phyloP scores from a whole-genome alignment of 1,284 basidiomycete species.

The Rhodotorula sp. region DNA sequence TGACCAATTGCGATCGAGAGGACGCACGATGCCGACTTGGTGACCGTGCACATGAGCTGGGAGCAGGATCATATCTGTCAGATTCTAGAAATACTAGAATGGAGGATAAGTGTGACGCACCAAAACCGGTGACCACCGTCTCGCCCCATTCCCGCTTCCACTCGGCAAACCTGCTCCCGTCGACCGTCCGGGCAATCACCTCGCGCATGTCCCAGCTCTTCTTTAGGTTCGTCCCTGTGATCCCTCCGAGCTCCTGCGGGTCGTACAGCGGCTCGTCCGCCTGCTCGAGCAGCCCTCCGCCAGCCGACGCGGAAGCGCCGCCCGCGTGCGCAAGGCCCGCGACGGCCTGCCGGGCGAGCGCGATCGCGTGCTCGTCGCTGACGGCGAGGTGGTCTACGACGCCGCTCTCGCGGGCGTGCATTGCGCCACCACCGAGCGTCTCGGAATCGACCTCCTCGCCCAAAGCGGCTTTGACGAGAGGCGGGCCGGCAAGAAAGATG shows the following conservation, averaged over 20 bases:
- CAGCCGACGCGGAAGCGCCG: conserved; percentile 39
- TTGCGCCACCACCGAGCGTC: conserved; percentile 80
- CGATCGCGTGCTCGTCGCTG: conserved; percentile 84
- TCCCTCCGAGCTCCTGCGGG: conserved; percentile 78
- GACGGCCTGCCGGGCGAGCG: conserved; percentile 77
- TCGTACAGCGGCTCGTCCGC: conserved; percentile 78
- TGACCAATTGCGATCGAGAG: too few relatives aligned
- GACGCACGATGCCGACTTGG: conserved; percentile 44
- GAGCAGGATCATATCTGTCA: not conserved
- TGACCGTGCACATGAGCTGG: conserved; percentile 80
- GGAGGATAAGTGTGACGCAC: conserved; percentile 51
- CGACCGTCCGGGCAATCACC: conserved; percentile 85
- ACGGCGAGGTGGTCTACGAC: conserved; percentile 89
- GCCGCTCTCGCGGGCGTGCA: conserved; percentile 92
- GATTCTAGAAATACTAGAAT: not conserved
- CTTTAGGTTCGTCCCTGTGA: conserved; percentile 83
- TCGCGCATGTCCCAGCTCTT: conserved; percentile 92
- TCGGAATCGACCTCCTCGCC: conserved; percentile 93
- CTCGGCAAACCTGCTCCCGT: conserved; percentile 87
- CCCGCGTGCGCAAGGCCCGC: conserved; percentile 63
- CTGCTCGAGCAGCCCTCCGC: not conserved
- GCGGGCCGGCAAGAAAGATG: conserved; percentile 95
- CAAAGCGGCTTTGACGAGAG: conserved; percentile 90
- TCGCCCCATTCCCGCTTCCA: conserved; percentile 78
- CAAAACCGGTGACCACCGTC: conserved; percentile 75